phyloP scores from a whole-genome alignment of 768 basidiomycete species.

The Albatrellus ellisii region DNA sequence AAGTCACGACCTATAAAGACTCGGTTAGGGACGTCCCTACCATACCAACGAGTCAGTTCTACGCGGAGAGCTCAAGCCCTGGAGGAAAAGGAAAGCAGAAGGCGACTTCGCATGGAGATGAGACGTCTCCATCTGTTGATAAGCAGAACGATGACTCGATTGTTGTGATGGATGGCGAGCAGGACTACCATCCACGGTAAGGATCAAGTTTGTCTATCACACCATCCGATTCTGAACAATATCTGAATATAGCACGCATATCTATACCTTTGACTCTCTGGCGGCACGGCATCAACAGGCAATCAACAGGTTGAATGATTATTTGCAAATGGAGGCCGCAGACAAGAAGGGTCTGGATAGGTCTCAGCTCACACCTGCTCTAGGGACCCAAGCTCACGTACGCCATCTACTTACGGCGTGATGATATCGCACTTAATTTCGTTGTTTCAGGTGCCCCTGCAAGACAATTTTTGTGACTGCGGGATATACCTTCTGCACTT shows the following conservation, averaged over 20 bases:
- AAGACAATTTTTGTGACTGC: slow-evolving; percentile 87
- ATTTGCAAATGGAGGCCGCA: slow-evolving; percentile 65
- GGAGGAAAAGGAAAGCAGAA: neutral
- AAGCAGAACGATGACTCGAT: neutral
- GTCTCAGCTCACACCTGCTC: slow-evolving; percentile 24
- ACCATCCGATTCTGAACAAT: neutral
- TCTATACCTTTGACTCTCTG: slow-evolving; percentile 88
- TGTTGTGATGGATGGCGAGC: neutral
- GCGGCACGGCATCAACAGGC: slow-evolving; percentile 59
- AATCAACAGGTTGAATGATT: slow-evolving; percentile 42
- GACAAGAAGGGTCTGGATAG: slow-evolving; percentile 35
- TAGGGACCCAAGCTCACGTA: slow-evolving; percentile 42
- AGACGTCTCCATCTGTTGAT: neutral
- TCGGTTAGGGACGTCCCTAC: too few relatives aligned
- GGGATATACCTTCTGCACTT: slow-evolving; percentile 89
- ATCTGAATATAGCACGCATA: slow-evolving; percentile 28
- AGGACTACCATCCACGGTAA: neutral
- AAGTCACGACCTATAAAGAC: too few relatives aligned
- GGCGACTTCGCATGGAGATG: neutral
- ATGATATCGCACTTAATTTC: neutral
- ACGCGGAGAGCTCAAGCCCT: neutral
- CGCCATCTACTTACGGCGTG: slow-evolving; percentile 8
- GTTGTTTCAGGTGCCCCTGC: slow-evolving; percentile 64
- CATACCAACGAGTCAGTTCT: neutral
- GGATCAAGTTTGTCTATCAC: slow-evolving; percentile 2